Evolutionary conservation across 306 rosid genomes (phyloP), one percentile per base, ranked within the genome.

Genomic region (Rosa rugosa): DNA sequence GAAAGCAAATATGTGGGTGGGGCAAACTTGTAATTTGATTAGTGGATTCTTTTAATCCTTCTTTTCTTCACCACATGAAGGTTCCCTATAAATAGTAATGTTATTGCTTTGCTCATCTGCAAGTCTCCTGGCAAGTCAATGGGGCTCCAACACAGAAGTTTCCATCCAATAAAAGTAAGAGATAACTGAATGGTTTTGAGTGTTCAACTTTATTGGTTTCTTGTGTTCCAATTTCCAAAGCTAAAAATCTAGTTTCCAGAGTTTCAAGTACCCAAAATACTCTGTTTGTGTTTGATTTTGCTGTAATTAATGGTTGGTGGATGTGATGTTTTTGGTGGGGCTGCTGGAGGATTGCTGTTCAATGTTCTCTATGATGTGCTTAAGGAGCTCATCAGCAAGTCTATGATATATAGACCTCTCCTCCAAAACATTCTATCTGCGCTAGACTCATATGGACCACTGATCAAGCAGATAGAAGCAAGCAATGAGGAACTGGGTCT

Each of bases 401-500:
- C 51, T 45, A 5, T 25, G 4, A 44, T 44, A 17, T 75, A 42
- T 10, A 14, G 47, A 11, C 45, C 57, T 22, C 31, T 75, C 6
- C 45, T 75, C 60, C 60, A 27, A 44, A 2, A 17, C 34, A 44
- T 62, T 50, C 47, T 14, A 3, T 42, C 45, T 17, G 8, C 3
- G 1, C 46, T 41, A 57, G 54, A 23, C 20, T 25, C 46, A 2
- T 45, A 44, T 4, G 0, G 5, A 36, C 25, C 73, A 22, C 0
- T 38, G 79, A 25, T 84, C 36, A 20, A 53, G 12, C n/a, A 85
- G 49, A 65, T 64, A 12, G 73, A 6, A 34, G 8, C 14, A 20
- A 8, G 23, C 45, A 75, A 62, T 42, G 13, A 0, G 25, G 63
- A 12, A 49, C 12, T 76, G 80, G 73, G 40, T 50, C 18, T 0